phyloP scores from a whole-genome alignment of 2,329 filamentous ascomycete species.

The Alternaria gansuensis region DNA sequence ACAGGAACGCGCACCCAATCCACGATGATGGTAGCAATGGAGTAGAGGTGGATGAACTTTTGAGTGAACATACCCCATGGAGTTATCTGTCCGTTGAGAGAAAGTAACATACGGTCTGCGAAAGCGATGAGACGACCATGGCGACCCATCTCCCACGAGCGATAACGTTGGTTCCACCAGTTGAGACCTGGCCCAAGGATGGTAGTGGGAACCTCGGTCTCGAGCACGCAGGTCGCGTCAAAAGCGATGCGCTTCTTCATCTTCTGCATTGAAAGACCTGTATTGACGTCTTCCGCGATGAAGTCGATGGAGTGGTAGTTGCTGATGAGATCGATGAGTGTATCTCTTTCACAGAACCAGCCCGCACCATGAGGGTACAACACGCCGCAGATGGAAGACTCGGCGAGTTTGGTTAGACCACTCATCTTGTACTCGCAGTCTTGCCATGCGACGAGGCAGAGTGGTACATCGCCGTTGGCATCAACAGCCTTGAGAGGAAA shows the following conservation, averaged over 20 bases:
- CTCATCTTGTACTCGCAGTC: conserved; percentile 27
- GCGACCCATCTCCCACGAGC: conserved; percentile 33
- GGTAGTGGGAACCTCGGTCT: conserved; percentile 31
- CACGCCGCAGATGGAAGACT: conserved; percentile 27
- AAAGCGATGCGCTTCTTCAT: conserved; percentile 33
- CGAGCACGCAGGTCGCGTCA: conserved; percentile 26
- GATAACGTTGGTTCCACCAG: conserved; percentile 29
- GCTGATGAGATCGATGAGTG: conserved; percentile 27
- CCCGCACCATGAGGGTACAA: conserved; percentile 32
- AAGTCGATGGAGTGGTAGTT: conserved; percentile 32
- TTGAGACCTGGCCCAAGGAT: conserved; percentile 30
- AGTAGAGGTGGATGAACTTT: conserved; percentile 29
- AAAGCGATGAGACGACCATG: conserved; percentile 31
- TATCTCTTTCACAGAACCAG: conserved; percentile 30
- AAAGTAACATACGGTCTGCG: conserved; percentile 22
- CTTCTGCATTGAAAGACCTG: conserved; percentile 23
- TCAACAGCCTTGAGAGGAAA: conserved; percentile 31
- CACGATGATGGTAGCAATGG: conserved; percentile 27
- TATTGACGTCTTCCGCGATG: conserved; percentile 32
- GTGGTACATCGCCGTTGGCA: conserved; percentile 21
- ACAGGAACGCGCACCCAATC: conserved; percentile 30
- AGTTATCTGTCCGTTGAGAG: conserved; percentile 21
- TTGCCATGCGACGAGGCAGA: conserved; percentile 32
- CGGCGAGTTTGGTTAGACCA: conserved; percentile 27
- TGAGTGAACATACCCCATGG: conserved; percentile 28